A percentile compares a stretch with the other conserved stretches of the same genome.
These are phyloP conservation scores for Trichoderma cornu-damae DNA, from an alignment of 2,329 filamentous ascomycete species.

Conservation along the genomic window DNA sequence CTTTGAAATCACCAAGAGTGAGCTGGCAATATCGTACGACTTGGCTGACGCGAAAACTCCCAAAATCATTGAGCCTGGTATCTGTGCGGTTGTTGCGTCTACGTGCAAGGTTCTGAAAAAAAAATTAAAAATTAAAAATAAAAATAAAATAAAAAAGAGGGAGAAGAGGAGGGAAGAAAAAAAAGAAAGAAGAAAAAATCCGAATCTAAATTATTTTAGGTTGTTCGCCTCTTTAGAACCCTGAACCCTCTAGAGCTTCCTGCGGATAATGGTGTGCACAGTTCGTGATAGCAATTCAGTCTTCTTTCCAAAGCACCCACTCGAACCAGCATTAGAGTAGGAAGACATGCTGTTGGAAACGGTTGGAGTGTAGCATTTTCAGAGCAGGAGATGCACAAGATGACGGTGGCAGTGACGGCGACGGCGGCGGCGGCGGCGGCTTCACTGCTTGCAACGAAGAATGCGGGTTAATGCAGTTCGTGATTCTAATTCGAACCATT, in stretches of 20 bases:
- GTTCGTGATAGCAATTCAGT: slow-evolving; percentile 52
- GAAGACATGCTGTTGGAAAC: slow-evolving; percentile 25
- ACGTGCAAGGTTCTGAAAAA: too few relatives aligned
- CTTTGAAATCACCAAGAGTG: slow-evolving; percentile 33
- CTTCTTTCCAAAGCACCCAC: slow-evolving; percentile 43
- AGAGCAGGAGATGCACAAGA: neutral
- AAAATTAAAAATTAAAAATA: too few relatives aligned
- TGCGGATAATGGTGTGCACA: slow-evolving; percentile 47
- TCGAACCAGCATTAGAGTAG: slow-evolving; percentile 37
- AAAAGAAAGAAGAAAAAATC: too few relatives aligned
- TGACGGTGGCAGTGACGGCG: slow-evolving; percentile 16
- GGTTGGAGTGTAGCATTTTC: slow-evolving; percentile 25
- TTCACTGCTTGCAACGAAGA: slow-evolving; percentile 27
- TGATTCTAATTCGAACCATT: neutral
- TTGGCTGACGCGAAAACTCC: slow-evolving; percentile 40
- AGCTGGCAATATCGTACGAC: slow-evolving; percentile 45
- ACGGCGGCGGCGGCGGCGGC: slow-evolving; percentile 21
- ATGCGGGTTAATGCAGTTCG: slow-evolving; percentile 25
- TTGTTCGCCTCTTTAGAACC: slow-evolving; percentile 32
- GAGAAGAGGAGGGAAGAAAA: too few relatives aligned
- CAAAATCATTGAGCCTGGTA: slow-evolving; percentile 43
- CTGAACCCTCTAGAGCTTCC: slow-evolving; percentile 25
- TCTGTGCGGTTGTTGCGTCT: neutral
- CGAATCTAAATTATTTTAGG: slow-evolving; percentile 24
- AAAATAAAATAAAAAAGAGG: too few relatives aligned